A percentile compares a stretch with the other conserved stretches of the same genome.
Conservation (phyloP, 768 basidiomycete genomes). For the Boletus rubropictus region DNA sequence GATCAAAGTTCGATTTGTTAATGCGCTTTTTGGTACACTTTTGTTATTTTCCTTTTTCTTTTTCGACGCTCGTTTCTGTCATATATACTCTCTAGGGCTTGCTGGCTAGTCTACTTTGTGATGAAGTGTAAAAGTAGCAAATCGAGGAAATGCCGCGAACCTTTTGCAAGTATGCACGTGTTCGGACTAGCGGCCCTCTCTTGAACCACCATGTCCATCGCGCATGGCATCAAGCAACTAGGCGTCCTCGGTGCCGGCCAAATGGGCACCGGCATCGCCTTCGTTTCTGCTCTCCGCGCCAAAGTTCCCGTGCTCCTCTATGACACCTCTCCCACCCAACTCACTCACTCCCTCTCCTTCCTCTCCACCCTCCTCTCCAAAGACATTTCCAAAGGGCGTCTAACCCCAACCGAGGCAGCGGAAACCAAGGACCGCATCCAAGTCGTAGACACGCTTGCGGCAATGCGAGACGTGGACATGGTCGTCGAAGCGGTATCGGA, state of each 20-base stretch:
- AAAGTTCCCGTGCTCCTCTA: conserved; percentile 81
- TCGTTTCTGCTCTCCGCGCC: conserved; percentile 80
- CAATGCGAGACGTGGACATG: conserved; percentile 78
- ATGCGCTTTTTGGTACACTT: conserved; percentile 14
- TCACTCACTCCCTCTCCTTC: conserved; percentile 64
- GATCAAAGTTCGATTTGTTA: conserved; percentile 17
- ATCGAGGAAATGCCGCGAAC: too few relatives aligned
- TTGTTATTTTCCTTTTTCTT: neutral
- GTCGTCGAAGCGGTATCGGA: conserved; percentile 94
- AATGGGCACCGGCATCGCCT: conserved; percentile 91
- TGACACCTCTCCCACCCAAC: conserved; percentile 71
- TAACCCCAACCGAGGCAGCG: conserved; percentile 63
- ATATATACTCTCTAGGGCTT: conserved; percentile 9
- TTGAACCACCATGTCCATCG: conserved; percentile 33
- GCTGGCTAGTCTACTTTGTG: conserved; percentile 17
- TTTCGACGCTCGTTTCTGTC: conserved; percentile 17
- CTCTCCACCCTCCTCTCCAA: conserved; percentile 83
- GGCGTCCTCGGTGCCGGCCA: conserved; percentile 82
- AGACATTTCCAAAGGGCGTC: conserved; percentile 78
- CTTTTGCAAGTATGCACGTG: neutral
- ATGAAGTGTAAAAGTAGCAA: too few relatives aligned
- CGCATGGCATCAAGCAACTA: conserved; percentile 68
- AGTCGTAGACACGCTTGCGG: conserved; percentile 54
- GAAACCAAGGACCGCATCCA: conserved; percentile 64
- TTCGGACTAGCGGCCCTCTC: conserved; percentile 2